Base-by-base conservation (phyloP, 23 red algal genomes). In the Pyropia yezoensis region DNA sequence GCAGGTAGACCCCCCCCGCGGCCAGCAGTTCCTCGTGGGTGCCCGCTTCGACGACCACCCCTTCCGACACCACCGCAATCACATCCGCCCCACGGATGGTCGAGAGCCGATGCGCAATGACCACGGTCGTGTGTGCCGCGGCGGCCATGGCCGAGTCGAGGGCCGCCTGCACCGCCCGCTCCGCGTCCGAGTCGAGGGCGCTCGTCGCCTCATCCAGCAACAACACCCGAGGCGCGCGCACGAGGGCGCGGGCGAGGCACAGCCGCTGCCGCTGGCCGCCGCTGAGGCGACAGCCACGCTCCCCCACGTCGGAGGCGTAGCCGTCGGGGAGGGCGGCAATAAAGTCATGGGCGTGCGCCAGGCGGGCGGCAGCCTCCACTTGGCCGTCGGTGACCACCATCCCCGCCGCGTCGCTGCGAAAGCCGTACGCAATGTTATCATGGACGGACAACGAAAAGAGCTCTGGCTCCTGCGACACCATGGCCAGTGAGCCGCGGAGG, bases 131-230 rank as follows among this genome's bases (percentile, higher is more conserved):
- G 19, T 63, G 58, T 2, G 71, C 79, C 32, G 66, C 63, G 18
- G 74, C 56, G 24, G 83, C 77, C 18, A 25, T 20, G n/a, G 81
- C 89, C 1, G 74, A 54, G 18, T 96, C 83, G 23, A 96, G 73
- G 2, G 91, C 91, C 18, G 89, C 72, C 67, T 96, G 84, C 39
- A 96, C 91, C 33, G 76, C 65, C 0, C 74, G 63, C 67, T 96
- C 83, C 26, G 77, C 84, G 7, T 85, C 77, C 4, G 83, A 76
- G 67, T 98, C 94, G 32, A 98, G 77, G 21, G 94, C 94, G 70
- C 75, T 83, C 5, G 94, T 98, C 13, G 80, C 82, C 52, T 96
- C 91, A 27, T 66, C 51, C 18, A 84, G 27, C 30, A 70, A 75
- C n/a, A 84, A 50, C 12, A 84, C 14, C 52, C 20, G 66, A 0